Evolutionary conservation across 2,329 filamentous ascomycete genomes (phyloP).

Genomic region (Rutstroemia sp.): DNA sequence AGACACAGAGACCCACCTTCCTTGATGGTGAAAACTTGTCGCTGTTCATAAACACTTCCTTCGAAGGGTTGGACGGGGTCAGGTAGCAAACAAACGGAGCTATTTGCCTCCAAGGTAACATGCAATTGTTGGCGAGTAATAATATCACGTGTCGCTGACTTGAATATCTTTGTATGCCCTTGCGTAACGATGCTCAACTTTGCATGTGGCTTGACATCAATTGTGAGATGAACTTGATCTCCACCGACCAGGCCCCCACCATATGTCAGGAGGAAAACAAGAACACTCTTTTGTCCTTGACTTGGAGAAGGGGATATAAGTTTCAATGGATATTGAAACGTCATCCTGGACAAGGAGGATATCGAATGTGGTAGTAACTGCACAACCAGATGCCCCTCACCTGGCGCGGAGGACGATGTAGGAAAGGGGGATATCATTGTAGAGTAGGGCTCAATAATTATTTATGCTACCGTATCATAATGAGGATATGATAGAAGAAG

Average conservation of each 20-base stretch:
- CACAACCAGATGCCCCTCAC: slow-evolving; percentile 71
- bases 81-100: slow-evolving; percentile 62
- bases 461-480: not conserved
- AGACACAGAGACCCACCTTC: slow-evolving; percentile 62
- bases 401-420: slow-evolving; percentile 63
- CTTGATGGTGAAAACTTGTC: slow-evolving; percentile 64
- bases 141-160: slow-evolving; percentile 51
- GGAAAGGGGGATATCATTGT: slow-evolving; percentile 36
- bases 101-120: slow-evolving; percentile 42
- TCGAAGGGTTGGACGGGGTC: slow-evolving; percentile 92
- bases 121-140: slow-evolving; percentile 51
- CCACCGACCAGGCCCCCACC: slow-evolving; percentile 88
- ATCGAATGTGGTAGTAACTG: slow-evolving; percentile 62
- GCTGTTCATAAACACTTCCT: slow-evolving; percentile 75
- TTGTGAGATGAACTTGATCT: slow-evolving; percentile 66
- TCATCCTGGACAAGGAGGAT: slow-evolving; percentile 65
- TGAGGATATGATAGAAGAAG: not conserved
- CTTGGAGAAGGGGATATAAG: slow-evolving; percentile 73
- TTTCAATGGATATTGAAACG: slow-evolving; percentile 92
- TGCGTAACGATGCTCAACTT: slow-evolving; percentile 62
- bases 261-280: slow-evolving; percentile 88
- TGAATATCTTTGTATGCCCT: slow-evolving; percentile 95
- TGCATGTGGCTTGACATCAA: slow-evolving; percentile 57
- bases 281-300: slow-evolving; percentile 56
- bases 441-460: not conserved